Base-by-base conservation (phyloP, 2,329 filamentous ascomycete species). In the Colletotrichum cereale region DNA sequence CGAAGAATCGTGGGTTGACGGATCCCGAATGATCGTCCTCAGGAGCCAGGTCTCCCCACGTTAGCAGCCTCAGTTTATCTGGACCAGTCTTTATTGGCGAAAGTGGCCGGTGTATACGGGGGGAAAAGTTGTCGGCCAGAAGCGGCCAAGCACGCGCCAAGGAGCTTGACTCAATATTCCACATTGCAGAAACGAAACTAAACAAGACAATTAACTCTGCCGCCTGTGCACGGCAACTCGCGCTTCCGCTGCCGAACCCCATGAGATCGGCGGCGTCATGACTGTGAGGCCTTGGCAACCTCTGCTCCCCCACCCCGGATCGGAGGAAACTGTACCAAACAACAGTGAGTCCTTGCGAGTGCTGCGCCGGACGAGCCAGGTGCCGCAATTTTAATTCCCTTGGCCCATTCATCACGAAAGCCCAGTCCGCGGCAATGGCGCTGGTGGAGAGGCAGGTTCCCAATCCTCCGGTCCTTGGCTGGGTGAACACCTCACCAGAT, bases 401-500 rank as follows among this genome's bases (percentile, higher is more conserved):
- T 69, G 65, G 58, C 66, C 53, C 58, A 68, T 72, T 72, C 69
- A 52, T 72, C 65, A 60, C 58, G 38, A 44, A 24, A 18, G 18
- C 40, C 40, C 29, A 48, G 56, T 24, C 4, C 48, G 47, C 57
- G 58, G 62, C 29, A 56, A 40, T 26, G 56, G 48, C 48, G 44
- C 31, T 47, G 42, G 42, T 29, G 21, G 24, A 53, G 8, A 21
- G 31, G 40, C 21, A 31, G 24, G 31, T 38, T 47, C 38, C 31
- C 57, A 47, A 60, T 34, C 36, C 44, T 44, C 40, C 31, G 52
- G 38, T 47, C 29, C 65, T 69, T 68, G 69, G 58, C 65, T 55
- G 18, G 36, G 57, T 18, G 21, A 64, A 72, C 58, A 72, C 53
- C 42, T 55, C 44, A 63, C 2, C 53, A 53, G 57, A 38, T 29